Base-by-base conservation (phyloP, 306 rosid genomes). In the Vigna radiata region DNA sequence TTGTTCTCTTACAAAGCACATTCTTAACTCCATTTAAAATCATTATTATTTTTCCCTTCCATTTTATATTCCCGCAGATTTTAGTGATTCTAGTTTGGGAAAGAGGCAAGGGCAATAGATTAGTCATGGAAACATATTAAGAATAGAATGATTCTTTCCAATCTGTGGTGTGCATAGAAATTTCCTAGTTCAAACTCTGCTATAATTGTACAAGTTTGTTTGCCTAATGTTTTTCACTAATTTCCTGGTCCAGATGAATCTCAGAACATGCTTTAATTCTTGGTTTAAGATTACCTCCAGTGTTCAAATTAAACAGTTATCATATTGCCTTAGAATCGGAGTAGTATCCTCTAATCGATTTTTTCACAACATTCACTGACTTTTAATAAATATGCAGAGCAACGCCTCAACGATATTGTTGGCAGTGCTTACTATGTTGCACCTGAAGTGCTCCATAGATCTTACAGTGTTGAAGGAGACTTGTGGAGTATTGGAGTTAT, bases 351-450 rank as follows among this genome's bases (percentile, higher is more conserved):
- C 68, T 54, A 67, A 13, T 72, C 52, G 44, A 8, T 49, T 73
- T 75, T 74, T 61, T 39, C 71, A 72, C 65, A 67, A 50, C 58
- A 63, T 72, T 60, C 47, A 75, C 85, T 75, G 85, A 75, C 80
- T 86, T 85, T 60, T 77, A 43, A 23, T 81, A 31, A 76, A 63
- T 82, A 55, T 87, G 90, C 91, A 95, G 98, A 95, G 11, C 92
- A 87, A 62, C 94, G 97, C 55, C 93, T 95, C 69, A 95, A 88
- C 59, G 98, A 95, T 82, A 93, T 95, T 76, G 98, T 95, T 80
- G 98, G 98, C 62, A 94, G 98, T 82, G 98, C 98, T 23, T 94
- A 94, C 85, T 94, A 92, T 53, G 98, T 95, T 79, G 97, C 98
- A 21, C 97, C 98, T 60, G 98, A 95, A 82, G 98, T 95, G 49